Conservation (phyloP, 2,329 filamentous ascomycete genomes). For the Cercospora zeina region DNA sequence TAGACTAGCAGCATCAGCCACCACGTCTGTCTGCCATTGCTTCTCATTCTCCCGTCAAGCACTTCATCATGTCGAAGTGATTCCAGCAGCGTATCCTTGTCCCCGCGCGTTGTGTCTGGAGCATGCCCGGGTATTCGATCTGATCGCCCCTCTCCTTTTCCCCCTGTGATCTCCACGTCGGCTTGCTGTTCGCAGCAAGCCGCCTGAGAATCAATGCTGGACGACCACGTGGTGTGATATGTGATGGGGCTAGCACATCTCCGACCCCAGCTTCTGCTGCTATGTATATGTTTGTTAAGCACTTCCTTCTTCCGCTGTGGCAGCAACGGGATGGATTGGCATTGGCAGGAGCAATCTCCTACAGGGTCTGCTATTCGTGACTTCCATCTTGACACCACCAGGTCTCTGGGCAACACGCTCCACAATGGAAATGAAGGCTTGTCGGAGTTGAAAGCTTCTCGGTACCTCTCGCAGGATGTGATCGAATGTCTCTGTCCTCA, state of each 20-base stretch:
- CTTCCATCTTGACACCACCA: not conserved
- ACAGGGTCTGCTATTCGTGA: not conserved
- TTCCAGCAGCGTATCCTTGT: not conserved
- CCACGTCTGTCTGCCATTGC: not conserved
- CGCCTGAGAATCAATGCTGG: not conserved
- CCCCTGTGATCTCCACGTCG: not conserved
- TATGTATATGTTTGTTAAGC: not conserved
- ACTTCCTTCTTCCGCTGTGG: not conserved
- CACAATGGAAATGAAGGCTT: not conserved
- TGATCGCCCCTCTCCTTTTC: not conserved
- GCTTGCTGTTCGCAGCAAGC: not conserved
- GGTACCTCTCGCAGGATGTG: no score
- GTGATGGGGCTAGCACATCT: not conserved
- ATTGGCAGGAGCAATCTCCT: not conserved
- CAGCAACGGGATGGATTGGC: not conserved
- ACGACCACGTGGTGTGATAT: not conserved
- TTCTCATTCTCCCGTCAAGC: not conserved
- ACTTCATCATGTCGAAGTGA: not conserved
- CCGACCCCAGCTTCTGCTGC: not conserved
- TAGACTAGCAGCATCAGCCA: not conserved
- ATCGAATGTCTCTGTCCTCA: no score
- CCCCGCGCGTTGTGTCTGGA: not conserved
- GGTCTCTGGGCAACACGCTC: not conserved
- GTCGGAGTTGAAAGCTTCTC: not conserved
- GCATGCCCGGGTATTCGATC: not conserved